These are phyloP conservation scores for Chlorella sp. DNA, from an alignment of 139 green algal species.

Conservation along the genomic window DNA sequence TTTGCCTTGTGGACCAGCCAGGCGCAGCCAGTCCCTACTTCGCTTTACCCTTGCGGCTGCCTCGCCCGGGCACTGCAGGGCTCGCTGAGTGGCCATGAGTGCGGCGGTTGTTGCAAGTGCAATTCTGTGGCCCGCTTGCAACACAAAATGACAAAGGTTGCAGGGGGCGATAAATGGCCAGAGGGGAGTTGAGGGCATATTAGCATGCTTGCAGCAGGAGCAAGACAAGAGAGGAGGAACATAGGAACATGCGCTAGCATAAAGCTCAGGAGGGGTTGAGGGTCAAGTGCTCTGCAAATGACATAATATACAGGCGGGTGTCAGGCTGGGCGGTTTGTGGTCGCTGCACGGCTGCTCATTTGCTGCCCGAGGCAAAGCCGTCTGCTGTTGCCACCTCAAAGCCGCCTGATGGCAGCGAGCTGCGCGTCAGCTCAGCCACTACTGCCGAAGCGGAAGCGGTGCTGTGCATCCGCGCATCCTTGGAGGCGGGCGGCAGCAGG, in stretches of 20 bases:
- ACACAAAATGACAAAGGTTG: neutral
- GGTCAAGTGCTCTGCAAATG: too few species aligned
- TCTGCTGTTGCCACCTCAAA: conserved; percentile 8
- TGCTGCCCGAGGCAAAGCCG: neutral
- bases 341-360: too few species aligned
- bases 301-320: too few species aligned
- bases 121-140: neutral
- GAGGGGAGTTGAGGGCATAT: neutral
- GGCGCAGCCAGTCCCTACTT: too few species aligned
- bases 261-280: too few species aligned
- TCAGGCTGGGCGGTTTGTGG: neutral
- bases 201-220: neutral
- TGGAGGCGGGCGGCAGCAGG: conserved; percentile 11
- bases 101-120: neutral
- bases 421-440: conserved; percentile 10
- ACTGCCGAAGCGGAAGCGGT: neutral
- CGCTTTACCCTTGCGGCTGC: neutral
- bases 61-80: neutral
- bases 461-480: conserved; percentile 22
- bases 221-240: neutral
- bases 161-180: neutral
- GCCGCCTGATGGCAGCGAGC: neutral
- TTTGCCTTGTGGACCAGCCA: too few species aligned
- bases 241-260: neutral
- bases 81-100: neutral